Percentiles rank a stretch among this genome's conserved stretches.
phyloP scores from a whole-genome alignment of 345 rosid species.

The Cardiospermum halicacabum region DNA sequence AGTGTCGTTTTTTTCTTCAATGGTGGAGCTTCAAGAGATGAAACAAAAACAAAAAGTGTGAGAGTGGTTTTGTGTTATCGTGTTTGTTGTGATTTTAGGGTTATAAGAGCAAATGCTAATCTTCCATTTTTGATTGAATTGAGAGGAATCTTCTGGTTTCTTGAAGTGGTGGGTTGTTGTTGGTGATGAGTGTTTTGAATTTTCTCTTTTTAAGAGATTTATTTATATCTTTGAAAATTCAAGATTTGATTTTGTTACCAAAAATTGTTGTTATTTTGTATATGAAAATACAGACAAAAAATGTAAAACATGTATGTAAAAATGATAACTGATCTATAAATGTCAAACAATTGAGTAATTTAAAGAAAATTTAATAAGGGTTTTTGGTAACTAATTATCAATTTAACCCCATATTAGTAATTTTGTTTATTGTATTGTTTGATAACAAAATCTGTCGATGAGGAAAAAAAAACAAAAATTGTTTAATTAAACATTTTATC shows the following conservation, averaged over 20 bases:
- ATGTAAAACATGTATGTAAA: constrained; percentile 9
- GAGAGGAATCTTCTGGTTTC: constrained; percentile 51
- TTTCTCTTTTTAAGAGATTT: constrained; percentile 14
- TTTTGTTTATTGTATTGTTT: not conserved
- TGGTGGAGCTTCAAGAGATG: not conserved
- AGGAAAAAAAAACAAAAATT: not conserved
- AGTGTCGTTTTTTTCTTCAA: not conserved
- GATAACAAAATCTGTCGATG: not conserved
- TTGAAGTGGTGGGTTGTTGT: constrained; percentile 33
- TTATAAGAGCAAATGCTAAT: not conserved
- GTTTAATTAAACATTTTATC: not conserved
- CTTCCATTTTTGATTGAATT: not conserved
- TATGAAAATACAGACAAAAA: constrained; percentile 3
- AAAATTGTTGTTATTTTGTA: too few species aligned
- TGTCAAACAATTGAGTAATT: constrained; percentile 18
- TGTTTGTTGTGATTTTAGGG: too few species aligned
- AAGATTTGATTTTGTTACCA: constrained; percentile 18
- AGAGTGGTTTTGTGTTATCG: not conserved
- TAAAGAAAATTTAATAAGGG: constrained; percentile 7
- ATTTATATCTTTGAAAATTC: constrained; percentile 20
- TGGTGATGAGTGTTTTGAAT: not conserved
- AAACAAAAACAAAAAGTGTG: not conserved
- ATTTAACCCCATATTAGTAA: not conserved
- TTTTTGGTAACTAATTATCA: not conserved
- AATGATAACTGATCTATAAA: constrained; percentile 22